Evolutionary conservation across 2,329 filamentous ascomycete species (phyloP).

Genomic region (Capronia coronata): DNA sequence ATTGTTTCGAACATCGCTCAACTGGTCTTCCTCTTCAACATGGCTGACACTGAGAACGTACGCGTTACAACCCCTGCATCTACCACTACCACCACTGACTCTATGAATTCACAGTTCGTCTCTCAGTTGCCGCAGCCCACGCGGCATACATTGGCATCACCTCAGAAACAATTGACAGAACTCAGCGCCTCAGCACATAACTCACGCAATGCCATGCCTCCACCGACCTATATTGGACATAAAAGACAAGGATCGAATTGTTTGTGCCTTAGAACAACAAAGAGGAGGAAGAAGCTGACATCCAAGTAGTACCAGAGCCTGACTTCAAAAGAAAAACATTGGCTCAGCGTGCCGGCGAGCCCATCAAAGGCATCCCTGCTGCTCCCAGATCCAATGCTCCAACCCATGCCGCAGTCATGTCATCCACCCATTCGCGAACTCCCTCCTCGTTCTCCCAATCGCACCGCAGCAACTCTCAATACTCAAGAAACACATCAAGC

Average conservation of each 20-base stretch:
- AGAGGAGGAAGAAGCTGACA: constrained; percentile 39
- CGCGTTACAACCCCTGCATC: not conserved
- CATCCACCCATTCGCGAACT: constrained; percentile 38
- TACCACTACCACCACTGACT: constrained; percentile 4
- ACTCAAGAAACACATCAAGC: constrained; percentile 41
- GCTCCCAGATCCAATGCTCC: constrained; percentile 41
- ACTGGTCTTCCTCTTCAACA: constrained; percentile 7
- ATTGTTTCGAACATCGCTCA: not conserved
- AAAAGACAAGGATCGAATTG: constrained; percentile 50
- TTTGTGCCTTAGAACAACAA: constrained; percentile 31
- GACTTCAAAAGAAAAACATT: constrained; percentile 57
- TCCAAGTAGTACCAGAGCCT: constrained; percentile 45
- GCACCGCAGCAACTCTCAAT: constrained; percentile 38
- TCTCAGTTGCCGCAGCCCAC: constrained; percentile 35
- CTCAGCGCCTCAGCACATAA: constrained; percentile 50
- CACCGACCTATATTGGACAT: constrained; percentile 37
- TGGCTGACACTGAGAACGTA: constrained; percentile 25
- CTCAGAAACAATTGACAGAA: constrained; percentile 41
- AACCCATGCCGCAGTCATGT: constrained; percentile 40
- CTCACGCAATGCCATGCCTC: constrained; percentile 42
- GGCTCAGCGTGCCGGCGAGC: constrained; percentile 51
- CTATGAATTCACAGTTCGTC: constrained; percentile 25
- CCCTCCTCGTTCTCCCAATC: constrained; percentile 35
- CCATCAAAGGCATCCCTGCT: constrained; percentile 38
- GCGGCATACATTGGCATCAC: constrained; percentile 29